A percentile compares a stretch with the other conserved stretches of the same genome.
Conservation (phyloP, 169 alveolate species). For the Cryptosporidium ryanae region DNA sequence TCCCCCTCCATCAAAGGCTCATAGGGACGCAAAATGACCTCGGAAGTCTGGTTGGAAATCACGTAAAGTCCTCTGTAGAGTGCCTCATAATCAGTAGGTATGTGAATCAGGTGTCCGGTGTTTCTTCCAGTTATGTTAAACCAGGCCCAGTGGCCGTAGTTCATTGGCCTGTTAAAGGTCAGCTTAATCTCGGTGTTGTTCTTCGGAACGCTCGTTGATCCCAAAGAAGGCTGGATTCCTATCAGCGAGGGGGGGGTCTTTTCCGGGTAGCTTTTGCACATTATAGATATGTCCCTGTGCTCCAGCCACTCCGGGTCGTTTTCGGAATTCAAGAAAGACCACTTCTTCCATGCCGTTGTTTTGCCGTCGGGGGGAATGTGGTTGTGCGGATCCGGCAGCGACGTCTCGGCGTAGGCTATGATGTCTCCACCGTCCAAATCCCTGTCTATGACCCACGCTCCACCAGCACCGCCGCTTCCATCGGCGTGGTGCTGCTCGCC, state of each 20-base stretch:
- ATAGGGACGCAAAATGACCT: constrained; percentile 34
- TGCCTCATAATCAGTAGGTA: constrained; percentile 70
- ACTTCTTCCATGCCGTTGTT: constrained; percentile 50
- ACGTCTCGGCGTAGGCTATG: constrained; percentile 76
- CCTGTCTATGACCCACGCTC: constrained; percentile 80
- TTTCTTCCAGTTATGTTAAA: constrained; percentile 71
- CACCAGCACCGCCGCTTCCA: constrained; percentile 20
- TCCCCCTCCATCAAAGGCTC: constrained; percentile 76
- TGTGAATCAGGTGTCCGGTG: constrained; percentile 55
- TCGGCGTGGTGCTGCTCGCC: no score
- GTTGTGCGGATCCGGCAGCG: constrained; percentile 67
- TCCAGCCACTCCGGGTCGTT: constrained; percentile 74
- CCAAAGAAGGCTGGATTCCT: constrained; percentile 73
- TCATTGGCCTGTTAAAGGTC: constrained; percentile 78
- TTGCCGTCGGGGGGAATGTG: constrained; percentile 66
- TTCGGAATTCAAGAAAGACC: constrained; percentile 79
- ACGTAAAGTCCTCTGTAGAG: constrained; percentile 31
- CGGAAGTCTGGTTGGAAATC: constrained; percentile 56
- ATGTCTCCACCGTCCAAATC: constrained; percentile 76
- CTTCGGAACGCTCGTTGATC: constrained; percentile 71
- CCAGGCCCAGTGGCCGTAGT: constrained; percentile 82
- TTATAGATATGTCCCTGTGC: constrained; percentile 70
- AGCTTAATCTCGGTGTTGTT: constrained; percentile 72
- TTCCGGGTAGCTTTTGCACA: constrained; percentile 75
- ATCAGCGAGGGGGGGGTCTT: constrained; percentile 76